Conservation (phyloP, 345 rosid genomes). For the Anacardium occidentale region DNA sequence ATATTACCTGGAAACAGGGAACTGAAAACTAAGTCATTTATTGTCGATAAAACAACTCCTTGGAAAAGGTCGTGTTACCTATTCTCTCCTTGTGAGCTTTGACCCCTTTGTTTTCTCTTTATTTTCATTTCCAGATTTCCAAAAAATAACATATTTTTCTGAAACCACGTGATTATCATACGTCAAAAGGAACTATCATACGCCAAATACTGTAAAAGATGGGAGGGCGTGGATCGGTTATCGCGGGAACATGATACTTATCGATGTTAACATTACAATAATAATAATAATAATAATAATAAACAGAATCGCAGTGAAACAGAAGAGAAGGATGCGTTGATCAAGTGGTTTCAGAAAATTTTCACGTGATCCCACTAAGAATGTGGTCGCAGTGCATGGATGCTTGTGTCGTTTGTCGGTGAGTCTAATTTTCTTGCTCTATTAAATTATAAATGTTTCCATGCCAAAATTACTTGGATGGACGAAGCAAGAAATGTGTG, state of each 20-base stretch:
- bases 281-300: no score
- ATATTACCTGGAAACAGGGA: conserved; percentile 22
- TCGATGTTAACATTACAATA: background rate
- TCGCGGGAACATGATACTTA: background rate
- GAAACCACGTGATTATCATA: no score
- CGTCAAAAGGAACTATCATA: no score
- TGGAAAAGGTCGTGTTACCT: conserved; percentile 11
- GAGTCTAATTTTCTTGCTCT: background rate
- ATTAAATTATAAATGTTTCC: background rate
- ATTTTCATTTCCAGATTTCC: no score
- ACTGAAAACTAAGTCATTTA: conserved; percentile 20
- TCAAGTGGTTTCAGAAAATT: conserved; percentile 24
- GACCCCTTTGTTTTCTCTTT: background rate
- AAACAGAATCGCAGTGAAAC: background rate
- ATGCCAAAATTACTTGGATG: no score
- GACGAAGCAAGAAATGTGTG: no score
- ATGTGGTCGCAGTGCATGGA: conserved; percentile 12
- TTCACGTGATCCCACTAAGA: conserved; percentile 32
- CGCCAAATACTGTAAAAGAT: no score
- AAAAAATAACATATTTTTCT: no score
- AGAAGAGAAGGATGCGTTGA: conserved; percentile 18
- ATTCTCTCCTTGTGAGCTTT: background rate
- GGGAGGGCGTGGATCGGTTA: no score
- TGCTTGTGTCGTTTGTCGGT: conserved; percentile 19
- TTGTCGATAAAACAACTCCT: conserved; percentile 11